A percentile compares a stretch with the other conserved stretches of the same genome.
phyloP scores from a whole-genome alignment of 257 asterid genomes.

The Nyctanthes arbortristis region DNA sequence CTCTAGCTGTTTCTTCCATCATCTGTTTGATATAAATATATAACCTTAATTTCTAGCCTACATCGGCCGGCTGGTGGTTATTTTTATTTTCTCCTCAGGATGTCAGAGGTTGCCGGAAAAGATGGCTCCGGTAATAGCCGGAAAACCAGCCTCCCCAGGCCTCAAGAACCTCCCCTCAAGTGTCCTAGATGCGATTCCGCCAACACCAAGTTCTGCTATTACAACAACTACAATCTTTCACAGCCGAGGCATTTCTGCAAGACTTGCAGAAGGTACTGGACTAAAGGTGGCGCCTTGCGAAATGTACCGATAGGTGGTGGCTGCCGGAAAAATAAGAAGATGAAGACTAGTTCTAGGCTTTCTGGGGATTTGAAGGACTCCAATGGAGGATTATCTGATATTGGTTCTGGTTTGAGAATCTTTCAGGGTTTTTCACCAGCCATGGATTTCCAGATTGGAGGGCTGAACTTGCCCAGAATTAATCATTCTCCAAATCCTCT shows the following conservation, averaged over 20 bases:
- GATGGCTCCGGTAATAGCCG: slow-evolving; percentile 24
- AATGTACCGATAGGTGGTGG: slow-evolving; percentile 80
- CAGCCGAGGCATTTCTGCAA: slow-evolving; percentile 83
- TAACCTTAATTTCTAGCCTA: background rate
- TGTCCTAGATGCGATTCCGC: slow-evolving; percentile 79
- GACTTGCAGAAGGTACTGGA: slow-evolving; percentile 76
- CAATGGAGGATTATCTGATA: slow-evolving; percentile 33
- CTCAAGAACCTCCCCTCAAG: slow-evolving; percentile 45
- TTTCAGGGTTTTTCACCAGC: slow-evolving; percentile 59
- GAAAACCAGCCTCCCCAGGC: slow-evolving; percentile 22
- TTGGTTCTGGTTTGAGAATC: slow-evolving; percentile 42
- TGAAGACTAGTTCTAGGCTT: slow-evolving; percentile 39
- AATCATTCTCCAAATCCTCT: slow-evolving; percentile 21
- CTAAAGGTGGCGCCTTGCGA: slow-evolving; percentile 72
- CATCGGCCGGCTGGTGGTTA: slow-evolving; percentile 21
- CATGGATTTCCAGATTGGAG: slow-evolving; percentile 67
- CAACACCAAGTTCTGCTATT: slow-evolving; percentile 76
- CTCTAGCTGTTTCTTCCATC: slow-evolving; percentile 26
- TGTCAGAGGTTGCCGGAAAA: slow-evolving; percentile 30
- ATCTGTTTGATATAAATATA: background rate
- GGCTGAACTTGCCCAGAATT: slow-evolving; percentile 31
- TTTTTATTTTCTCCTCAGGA: background rate
- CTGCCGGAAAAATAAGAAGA: slow-evolving; percentile 58
- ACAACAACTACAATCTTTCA: slow-evolving; percentile 68
- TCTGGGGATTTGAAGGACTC: slow-evolving; percentile 38